A percentile compares a stretch with the other conserved stretches of the same genome.
Evolutionary conservation across 306 rosid species (phyloP).

Genomic region (Inga oerstediana): DNA sequence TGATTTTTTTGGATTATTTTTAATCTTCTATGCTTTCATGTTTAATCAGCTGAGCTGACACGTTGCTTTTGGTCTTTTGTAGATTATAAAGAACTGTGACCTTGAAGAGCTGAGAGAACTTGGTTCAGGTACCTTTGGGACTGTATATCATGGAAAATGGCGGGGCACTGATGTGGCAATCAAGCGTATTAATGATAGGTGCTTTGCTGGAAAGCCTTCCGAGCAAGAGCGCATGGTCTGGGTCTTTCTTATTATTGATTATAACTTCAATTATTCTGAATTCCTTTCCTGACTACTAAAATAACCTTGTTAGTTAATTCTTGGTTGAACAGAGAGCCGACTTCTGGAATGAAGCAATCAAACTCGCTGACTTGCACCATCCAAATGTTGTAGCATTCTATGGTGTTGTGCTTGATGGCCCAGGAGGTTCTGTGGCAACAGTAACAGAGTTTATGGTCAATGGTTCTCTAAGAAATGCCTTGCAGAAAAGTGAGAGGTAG

Average conservation of each 20-base stretch:
- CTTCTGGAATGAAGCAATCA: conserved; percentile 98
- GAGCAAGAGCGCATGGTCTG: conserved; percentile 92
- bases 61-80: conserved; percentile 20
- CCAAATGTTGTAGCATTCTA: conserved; percentile 97
- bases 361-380: conserved; percentile 95
- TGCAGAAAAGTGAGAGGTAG: conserved; percentile 89
- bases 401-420: conserved; percentile 94
- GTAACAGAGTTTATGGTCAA: conserved; percentile 95
- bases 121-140: conserved; percentile 57
- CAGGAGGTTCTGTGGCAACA: conserved; percentile 87
- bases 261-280: conserved; percentile 16
- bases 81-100: conserved; percentile 82
- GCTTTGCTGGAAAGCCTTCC: conserved; percentile 90
- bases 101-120: conserved; percentile 73
- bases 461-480: conserved; percentile 83
- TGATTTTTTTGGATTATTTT: neutral
- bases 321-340: conserved; percentile 70
- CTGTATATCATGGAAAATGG: conserved; percentile 97
- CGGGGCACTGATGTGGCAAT: conserved; percentile 96
- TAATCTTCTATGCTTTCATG: conserved; percentile 27
- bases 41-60: conserved; percentile 25
- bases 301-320: conserved; percentile 11
- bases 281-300: conserved; percentile 6
- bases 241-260: conserved; percentile 26
- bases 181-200: conserved; percentile 86